Base-by-base conservation (phyloP, 2,329 filamentous ascomycete species). In the Alternaria sp. region DNA sequence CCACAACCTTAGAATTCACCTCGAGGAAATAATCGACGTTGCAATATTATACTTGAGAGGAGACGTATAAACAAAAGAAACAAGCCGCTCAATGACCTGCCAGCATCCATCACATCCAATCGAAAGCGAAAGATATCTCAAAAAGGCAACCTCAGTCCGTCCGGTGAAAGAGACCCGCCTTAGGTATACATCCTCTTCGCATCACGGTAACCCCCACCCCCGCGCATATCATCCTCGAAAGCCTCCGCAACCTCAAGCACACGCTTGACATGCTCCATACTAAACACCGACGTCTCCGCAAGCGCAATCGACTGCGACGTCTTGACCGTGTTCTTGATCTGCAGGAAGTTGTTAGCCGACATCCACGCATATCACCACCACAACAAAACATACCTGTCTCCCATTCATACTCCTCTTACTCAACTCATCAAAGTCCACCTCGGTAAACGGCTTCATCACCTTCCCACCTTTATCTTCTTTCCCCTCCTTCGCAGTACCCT, bases 251-350 rank as follows among this genome's bases (percentile, higher is more conserved):
- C 92, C 46, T 93, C 91, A n/a, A 97, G 85, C 12, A 97, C 92
- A 65, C 92, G 88, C 69, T 87, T 88, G 76, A 97, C 91, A 73
- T 97, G 93, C 53, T 85, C 85, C 90, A 97, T 93, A 57, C 87
- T 87, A 30, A 97, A 85, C 4, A 87, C 83, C 62, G 90, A 87
- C 25, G 87, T 84, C 77, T 93, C 91, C 67, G 92, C 91, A 47
- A 95, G 86, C 2, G 93, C 93, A 15, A 97, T 85, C 0, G 91
- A 91, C 79, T 96, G 93, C 2, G 92, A 92, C 0, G 92, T 94
- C 59, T 91, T 88, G 52, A 97, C 90, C 11, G 91, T 90, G 77
- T 97, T 97, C 83, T 97, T 96, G 84, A 96, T 97, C 87, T 94
- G 84, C 43, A 49, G 21, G 21, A 15, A 45, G 1, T n/a, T 10